A percentile compares a stretch with the other conserved stretches of the same genome.
Conservation (phyloP, 2,329 filamentous ascomycete species). For the Ceratocystis albifundus region DNA sequence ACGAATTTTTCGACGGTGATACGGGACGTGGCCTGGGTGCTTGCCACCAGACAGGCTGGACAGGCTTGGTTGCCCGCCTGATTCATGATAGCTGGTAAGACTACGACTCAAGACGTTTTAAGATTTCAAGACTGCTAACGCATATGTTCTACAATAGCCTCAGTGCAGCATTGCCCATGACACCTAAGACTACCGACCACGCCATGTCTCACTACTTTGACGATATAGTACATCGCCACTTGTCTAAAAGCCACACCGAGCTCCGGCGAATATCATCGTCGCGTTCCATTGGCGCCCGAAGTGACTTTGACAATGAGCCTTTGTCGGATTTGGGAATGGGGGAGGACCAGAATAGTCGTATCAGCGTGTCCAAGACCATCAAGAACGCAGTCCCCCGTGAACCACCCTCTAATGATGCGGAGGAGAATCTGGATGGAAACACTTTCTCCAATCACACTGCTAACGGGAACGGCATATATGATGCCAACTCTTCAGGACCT, state of each 20-base stretch:
- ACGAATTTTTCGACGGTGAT: constrained; percentile 95
- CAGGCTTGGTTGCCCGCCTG: constrained; percentile 86
- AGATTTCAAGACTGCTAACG: constrained; percentile 1
- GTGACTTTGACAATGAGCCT: constrained; percentile 50
- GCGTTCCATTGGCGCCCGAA: constrained; percentile 72
- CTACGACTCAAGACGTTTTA: background rate
- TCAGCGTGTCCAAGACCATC: constrained; percentile 6
- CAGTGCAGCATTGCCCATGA: constrained; percentile 83
- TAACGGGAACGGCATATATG: background rate
- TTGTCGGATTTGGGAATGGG: background rate
- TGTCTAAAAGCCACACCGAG: constrained; percentile 25
- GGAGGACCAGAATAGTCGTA: background rate
- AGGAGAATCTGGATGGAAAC: background rate
- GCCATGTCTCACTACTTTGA: constrained; percentile 93
- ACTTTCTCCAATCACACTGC: background rate
- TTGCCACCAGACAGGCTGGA: constrained; percentile 94
- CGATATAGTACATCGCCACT: constrained; percentile 56
- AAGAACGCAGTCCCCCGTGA: constrained; percentile 6
- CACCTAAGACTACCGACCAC: constrained; percentile 72
- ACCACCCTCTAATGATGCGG: background rate
- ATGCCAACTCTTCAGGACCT: too few relatives aligned
- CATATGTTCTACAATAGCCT: constrained; percentile 40
- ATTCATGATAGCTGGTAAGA: constrained; percentile 93
- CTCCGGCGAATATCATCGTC: constrained; percentile 70
- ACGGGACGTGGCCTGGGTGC: constrained; percentile 79